Percentiles rank a stretch among this genome's conserved stretches.
Conservation (phyloP, 2,329 filamentous ascomycete genomes). For the Venturia effusa region DNA sequence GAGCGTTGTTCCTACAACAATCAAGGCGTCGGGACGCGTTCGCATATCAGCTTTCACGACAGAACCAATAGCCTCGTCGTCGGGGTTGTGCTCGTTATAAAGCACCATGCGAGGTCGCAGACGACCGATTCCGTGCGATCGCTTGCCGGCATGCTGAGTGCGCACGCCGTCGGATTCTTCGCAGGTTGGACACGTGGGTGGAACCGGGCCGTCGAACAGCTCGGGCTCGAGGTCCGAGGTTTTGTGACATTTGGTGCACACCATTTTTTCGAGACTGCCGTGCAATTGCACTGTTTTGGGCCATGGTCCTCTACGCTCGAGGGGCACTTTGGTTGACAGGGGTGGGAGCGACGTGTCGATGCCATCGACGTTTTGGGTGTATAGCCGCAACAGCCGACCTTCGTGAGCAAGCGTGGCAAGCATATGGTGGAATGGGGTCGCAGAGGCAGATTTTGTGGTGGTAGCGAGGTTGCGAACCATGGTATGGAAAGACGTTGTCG, state of each 20-base stretch:
- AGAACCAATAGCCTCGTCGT: constrained; percentile 89
- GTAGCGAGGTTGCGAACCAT: constrained; percentile 88
- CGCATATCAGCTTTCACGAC: constrained; percentile 81
- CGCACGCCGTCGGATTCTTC: constrained; percentile 65
- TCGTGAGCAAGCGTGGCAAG: constrained; percentile 82
- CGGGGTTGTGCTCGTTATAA: constrained; percentile 95
- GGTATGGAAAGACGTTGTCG: constrained; percentile 84
- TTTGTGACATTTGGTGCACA: constrained; percentile 82
- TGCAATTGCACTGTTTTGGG: constrained; percentile 88
- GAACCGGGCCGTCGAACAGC: constrained; percentile 73
- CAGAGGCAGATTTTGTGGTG: constrained; percentile 64
- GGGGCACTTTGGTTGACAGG: constrained; percentile 67
- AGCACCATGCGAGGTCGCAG: constrained; percentile 87
- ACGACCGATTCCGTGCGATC: constrained; percentile 85
- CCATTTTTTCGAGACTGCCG: constrained; percentile 89
- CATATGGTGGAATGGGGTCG: constrained; percentile 87
- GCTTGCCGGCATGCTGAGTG: constrained; percentile 65
- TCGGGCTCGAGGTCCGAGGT: constrained; percentile 65
- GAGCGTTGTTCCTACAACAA: constrained; percentile 90
- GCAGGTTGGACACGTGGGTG: constrained; percentile 70
- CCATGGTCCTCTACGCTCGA: constrained; percentile 82
- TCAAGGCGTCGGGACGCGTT: constrained; percentile 75
- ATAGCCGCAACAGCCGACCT: constrained; percentile 76
- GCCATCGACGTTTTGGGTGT: constrained; percentile 94
- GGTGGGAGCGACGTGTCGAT: constrained; percentile 79